Percentiles rank a stretch among this genome's conserved stretches.
These are phyloP conservation scores for Globisporangium solare DNA, from an alignment of 352 stramenopile genomes.

Conservation along the genomic window DNA sequence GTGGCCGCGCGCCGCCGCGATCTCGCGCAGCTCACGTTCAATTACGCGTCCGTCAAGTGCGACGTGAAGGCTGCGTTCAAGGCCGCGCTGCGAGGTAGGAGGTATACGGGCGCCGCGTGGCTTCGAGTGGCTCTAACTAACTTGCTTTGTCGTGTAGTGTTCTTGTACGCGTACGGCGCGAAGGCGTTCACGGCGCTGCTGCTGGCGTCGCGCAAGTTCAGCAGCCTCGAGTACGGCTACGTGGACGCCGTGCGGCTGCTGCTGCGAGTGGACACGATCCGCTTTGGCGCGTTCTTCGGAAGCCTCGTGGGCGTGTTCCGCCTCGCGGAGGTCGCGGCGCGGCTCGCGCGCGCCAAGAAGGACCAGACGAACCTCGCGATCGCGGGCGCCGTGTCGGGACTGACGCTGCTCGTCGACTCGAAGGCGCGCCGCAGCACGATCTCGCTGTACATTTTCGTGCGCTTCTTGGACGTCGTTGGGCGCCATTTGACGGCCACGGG, in stretches of 20 bases:
- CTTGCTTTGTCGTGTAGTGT: constrained; percentile 20
- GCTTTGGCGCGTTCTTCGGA: constrained; percentile 76
- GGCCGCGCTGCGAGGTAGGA: constrained; percentile 32
- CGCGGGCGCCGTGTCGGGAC: constrained; percentile 54
- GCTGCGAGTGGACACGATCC: constrained; percentile 59
- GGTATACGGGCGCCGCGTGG: too few relatives aligned
- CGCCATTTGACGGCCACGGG: constrained; percentile 58
- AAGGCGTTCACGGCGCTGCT: constrained; percentile 82
- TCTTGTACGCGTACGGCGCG: constrained; percentile 71
- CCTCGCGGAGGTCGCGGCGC: constrained; percentile 48
- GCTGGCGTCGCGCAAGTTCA: constrained; percentile 76
- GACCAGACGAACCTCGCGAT: constrained; percentile 66
- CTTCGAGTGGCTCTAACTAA: neutral
- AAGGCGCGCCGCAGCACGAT: constrained; percentile 58
- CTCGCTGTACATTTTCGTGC: constrained; percentile 83
- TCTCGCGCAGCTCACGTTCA: constrained; percentile 25
- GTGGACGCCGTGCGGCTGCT: constrained; percentile 69
- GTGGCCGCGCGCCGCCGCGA: constrained; percentile 29
- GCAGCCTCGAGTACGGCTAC: constrained; percentile 68
- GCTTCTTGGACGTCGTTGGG: constrained; percentile 79
- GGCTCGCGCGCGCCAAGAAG: constrained; percentile 34
- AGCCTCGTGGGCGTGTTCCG: constrained; percentile 71
- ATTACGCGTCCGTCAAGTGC: constrained; percentile 27
- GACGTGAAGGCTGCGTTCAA: constrained; percentile 47
- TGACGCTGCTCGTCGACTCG: constrained; percentile 70